Base-by-base conservation (phyloP, 805 yeast species). In the Hanseniaspora opuntiae region DNA sequence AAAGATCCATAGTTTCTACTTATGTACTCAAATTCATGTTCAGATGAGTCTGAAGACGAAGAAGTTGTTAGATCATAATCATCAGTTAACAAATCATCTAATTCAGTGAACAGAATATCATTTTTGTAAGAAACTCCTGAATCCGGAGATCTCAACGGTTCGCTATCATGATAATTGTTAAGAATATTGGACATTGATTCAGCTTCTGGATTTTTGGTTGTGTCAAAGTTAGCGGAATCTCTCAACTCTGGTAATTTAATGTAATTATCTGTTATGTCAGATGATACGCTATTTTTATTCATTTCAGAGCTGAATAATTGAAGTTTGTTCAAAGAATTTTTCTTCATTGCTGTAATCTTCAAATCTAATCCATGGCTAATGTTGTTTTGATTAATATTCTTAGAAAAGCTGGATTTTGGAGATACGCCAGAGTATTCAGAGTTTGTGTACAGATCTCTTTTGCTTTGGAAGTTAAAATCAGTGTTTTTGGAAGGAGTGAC, bases 401-500 rank as follows among this genome's bases (percentile, higher is more conserved):
- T 49, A 8, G 53, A 48, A 16, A 54, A 33, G 49, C 56, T 54
- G 6, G 56, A 45, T 45, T 49, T 54, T 17, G 56, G 56, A 45
- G 56, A 54, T 1, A 54, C 53, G 0, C 52, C 52, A 12, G 51
- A 49, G 36, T 45, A 14, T 25, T 54, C 56, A 3, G 47, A 39
- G 5, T 19, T n/a, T 3, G 22, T 19, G 24, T 37, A 36, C 2
- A 36, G 7, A 4, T 46, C 46, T 25, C 38, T 37, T 14, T 20
- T 35, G 5, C 14, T 37, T 16, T 24, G 28, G 12, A 25, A 36
- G n/a, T n/a, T 17, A 25, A 19, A 51, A 1, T 51, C 54, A 2
- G 32, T 44, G 16, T 14, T n/a, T 14, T 28, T 44, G 7, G 54
- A 14, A 3, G 41, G 39, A 16, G 40, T 40, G 1, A 39, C 40